Percentiles rank a stretch among this genome's conserved stretches.
These are phyloP conservation scores for Diplodia mutila DNA, from an alignment of 2,329 filamentous ascomycete species.

Conservation along the genomic window DNA sequence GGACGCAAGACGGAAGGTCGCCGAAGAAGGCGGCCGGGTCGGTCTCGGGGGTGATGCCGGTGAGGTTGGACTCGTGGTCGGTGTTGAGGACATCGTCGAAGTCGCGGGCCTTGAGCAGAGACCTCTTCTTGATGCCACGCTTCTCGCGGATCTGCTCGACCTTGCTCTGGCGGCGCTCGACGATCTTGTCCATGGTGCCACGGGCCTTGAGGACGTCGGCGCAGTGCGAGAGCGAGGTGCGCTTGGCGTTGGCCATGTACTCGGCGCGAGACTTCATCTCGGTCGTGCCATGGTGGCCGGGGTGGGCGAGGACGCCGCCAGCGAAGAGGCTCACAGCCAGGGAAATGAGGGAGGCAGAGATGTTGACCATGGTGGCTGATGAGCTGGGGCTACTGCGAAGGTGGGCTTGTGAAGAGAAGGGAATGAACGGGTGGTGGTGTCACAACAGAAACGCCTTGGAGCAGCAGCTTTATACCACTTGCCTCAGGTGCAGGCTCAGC, in stretches of 20 bases:
- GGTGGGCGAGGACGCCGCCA: slow-evolving; percentile 36
- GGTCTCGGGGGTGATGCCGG: slow-evolving; percentile 35
- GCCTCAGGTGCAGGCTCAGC: neutral
- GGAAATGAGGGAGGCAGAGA: slow-evolving; percentile 7
- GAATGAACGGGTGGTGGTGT: neutral
- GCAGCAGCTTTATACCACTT: neutral
- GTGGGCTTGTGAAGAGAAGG: neutral
- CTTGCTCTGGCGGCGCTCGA: slow-evolving; percentile 46
- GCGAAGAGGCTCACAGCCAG: slow-evolving; percentile 21
- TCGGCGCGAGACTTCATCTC: slow-evolving; percentile 43
- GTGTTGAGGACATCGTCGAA: slow-evolving; percentile 28
- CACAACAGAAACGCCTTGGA: neutral
- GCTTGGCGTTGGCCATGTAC: slow-evolving; percentile 33
- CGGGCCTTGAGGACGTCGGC: slow-evolving; percentile 45
- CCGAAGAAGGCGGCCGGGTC: slow-evolving; percentile 35
- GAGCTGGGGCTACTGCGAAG: neutral
- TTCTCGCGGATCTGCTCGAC: slow-evolving; percentile 25
- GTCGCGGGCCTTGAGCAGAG: slow-evolving; percentile 18
- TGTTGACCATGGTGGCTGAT: slow-evolving; percentile 1
- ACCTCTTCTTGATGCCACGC: slow-evolving; percentile 23
- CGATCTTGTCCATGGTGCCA: slow-evolving; percentile 45
- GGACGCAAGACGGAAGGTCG: slow-evolving; percentile 37
- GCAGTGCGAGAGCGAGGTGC: slow-evolving; percentile 41
- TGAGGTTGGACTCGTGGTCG: slow-evolving; percentile 38
- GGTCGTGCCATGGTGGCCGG: slow-evolving; percentile 33